Evolutionary conservation across 352 stramenopile genomes (phyloP).

Genomic region (Phytophthora vignae): DNA sequence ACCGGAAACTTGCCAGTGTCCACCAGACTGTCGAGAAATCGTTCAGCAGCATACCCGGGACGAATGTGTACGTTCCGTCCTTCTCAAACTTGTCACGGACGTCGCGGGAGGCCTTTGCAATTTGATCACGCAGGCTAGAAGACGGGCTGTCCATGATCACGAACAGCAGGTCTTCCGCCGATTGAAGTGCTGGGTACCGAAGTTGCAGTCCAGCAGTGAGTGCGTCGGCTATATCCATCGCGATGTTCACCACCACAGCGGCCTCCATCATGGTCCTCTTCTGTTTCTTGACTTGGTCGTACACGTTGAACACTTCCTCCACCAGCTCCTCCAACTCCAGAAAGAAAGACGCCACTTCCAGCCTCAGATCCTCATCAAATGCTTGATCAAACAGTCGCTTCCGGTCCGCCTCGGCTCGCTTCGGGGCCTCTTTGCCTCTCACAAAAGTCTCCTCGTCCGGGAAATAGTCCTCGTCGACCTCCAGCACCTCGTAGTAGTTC

Average conservation of each 20-base stretch:
- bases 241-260: constrained; percentile 27
- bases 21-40: constrained; percentile 18
- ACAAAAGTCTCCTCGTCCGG: constrained; percentile 6
- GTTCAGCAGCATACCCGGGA: constrained; percentile 18
- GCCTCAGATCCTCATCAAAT: constrained; percentile 27
- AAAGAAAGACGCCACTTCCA: constrained; percentile 27
- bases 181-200: constrained; percentile 21
- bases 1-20: constrained; percentile 12
- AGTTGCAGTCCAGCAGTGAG: constrained; percentile 28
- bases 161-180: constrained; percentile 2
- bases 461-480: constrained; percentile 24
- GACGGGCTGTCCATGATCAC: constrained; percentile 12
- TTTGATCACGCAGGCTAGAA: neutral
- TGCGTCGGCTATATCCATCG: constrained; percentile 12
- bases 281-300: constrained; percentile 33
- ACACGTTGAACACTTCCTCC: constrained; percentile 23
- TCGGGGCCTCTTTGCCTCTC: neutral
- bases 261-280: constrained; percentile 36
- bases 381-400: constrained; percentile 16
- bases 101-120: neutral
- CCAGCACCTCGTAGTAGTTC: constrained; percentile 30
- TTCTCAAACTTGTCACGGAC: neutral
- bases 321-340: constrained; percentile 31
- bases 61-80: constrained; percentile 16
- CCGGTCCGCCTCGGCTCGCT: neutral